These are phyloP conservation scores for Lyophyllum decastes DNA, from an alignment of 768 basidiomycete genomes.

Conservation along the genomic window DNA sequence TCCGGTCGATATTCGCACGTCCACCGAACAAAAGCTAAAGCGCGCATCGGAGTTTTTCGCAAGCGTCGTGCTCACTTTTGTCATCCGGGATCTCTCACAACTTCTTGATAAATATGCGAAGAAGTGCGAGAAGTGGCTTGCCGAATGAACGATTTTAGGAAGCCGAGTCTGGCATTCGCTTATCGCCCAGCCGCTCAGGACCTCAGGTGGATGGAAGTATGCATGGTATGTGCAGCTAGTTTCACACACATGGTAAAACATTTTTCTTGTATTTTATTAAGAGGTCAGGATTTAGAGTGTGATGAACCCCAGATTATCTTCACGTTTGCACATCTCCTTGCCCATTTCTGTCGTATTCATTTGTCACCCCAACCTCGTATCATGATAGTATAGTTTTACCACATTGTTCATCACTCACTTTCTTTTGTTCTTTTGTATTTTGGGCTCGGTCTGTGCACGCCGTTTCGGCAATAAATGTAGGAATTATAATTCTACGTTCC, in stretches of 20 bases:
- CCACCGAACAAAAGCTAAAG: constrained; percentile 74
- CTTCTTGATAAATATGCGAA: constrained; percentile 92
- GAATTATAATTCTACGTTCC: constrained; percentile 9
- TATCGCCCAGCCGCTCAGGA: not conserved
- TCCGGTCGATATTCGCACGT: constrained; percentile 58
- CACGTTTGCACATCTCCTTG: constrained; percentile 10
- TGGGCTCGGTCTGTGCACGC: constrained; percentile 11
- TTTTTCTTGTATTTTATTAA: constrained; percentile 19
- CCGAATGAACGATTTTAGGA: constrained; percentile 50
- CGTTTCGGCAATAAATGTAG: constrained; percentile 13
- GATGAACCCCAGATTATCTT: constrained; percentile 8
- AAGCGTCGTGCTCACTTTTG: constrained; percentile 84
- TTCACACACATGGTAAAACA: constrained; percentile 4
- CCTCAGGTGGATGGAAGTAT: constrained; percentile 3
- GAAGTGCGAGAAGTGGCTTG: constrained; percentile 91
- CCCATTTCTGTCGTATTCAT: constrained; percentile 10
- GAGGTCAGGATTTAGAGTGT: constrained; percentile 10
- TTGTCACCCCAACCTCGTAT: not conserved
- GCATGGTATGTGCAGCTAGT: constrained; percentile 7
- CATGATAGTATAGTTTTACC: constrained; percentile 6
- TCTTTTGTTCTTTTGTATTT: constrained; percentile 7
- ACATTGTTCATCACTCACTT: constrained; percentile 7
- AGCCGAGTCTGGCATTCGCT: not conserved
- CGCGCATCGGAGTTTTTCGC: constrained; percentile 92
- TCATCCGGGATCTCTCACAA: constrained; percentile 83